Evolutionary conservation across 345 rosid genomes (phyloP).

Genomic region (Lepidium africanum): DNA sequence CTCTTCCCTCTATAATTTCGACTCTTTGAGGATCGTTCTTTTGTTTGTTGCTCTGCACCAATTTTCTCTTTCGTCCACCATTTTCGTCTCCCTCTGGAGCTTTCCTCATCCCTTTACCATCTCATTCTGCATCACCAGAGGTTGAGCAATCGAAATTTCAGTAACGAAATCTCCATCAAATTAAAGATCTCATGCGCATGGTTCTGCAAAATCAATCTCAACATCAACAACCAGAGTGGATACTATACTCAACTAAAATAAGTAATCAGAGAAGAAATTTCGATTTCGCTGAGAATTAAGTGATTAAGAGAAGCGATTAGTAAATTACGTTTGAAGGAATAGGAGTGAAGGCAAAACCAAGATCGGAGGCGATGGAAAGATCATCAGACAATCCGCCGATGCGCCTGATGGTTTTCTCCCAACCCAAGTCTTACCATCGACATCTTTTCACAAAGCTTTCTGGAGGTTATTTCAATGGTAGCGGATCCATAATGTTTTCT

Average conservation of each 20-base stretch:
- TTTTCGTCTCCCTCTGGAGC: slow-evolving; percentile 22
- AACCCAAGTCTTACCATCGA: slow-evolving; percentile 87
- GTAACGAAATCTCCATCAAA: too few relatives aligned
- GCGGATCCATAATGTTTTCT: not conserved
- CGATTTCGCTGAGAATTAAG: too few relatives aligned
- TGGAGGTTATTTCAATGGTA: not conserved
- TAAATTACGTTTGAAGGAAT: slow-evolving; percentile 65
- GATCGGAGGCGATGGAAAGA: slow-evolving; percentile 92
- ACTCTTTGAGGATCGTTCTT: slow-evolving; percentile 8
- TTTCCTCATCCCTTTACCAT: slow-evolving; percentile 18
- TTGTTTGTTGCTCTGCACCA: slow-evolving; percentile 3
- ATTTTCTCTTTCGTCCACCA: slow-evolving; percentile 20
- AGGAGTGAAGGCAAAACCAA: slow-evolving; percentile 72
- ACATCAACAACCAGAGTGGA: too few relatives aligned
- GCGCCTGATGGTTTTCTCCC: slow-evolving; percentile 87
- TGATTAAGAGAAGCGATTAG: not conserved
- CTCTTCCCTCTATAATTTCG: slow-evolving; percentile 7
- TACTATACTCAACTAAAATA: too few relatives aligned
- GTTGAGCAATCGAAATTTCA: too few relatives aligned
- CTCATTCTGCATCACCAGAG: not conserved
- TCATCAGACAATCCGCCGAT: slow-evolving; percentile 98
- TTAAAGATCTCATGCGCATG: too few relatives aligned
- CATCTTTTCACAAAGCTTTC: slow-evolving; percentile 32
- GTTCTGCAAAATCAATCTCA: too few relatives aligned
- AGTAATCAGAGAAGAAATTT: too few relatives aligned